phyloP scores from a whole-genome alignment of 2,329 filamentous ascomycete species.

The Penicillium janthinellum region DNA sequence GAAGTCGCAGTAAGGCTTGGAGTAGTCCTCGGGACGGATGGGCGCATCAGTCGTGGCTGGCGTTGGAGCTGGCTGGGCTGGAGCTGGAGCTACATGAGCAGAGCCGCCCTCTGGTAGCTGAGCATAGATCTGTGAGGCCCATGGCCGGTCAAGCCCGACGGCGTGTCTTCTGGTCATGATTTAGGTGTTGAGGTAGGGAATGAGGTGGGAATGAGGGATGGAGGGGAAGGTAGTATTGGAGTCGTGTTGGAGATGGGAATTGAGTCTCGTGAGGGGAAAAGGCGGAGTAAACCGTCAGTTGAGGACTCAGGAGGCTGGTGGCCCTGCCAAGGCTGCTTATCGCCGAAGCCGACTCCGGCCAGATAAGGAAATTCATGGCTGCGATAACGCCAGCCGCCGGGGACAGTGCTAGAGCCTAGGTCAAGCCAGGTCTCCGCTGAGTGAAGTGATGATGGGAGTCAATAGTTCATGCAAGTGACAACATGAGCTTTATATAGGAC shows the following conservation, averaged over 20 bases:
- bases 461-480: neutral
- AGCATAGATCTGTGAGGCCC: slow-evolving; percentile 31
- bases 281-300: slow-evolving; percentile 10
- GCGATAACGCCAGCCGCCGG: slow-evolving; percentile 6
- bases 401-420: too few species aligned
- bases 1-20: slow-evolving; percentile 83
- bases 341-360: slow-evolving; percentile 10
- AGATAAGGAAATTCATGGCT: neutral
- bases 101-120: neutral
- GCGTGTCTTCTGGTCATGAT: slow-evolving; percentile 38
- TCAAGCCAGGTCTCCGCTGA: too few species aligned
- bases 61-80: slow-evolving; percentile 18
- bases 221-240: slow-evolving; percentile 6
- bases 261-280: slow-evolving; percentile 23
- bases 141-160: slow-evolving; percentile 32
- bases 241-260: slow-evolving; percentile 10
- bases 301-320: slow-evolving; percentile 14
- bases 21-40: slow-evolving; percentile 62
- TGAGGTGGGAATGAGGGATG: neutral
- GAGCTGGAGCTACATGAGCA: slow-evolving; percentile 24
- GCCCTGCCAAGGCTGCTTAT: slow-evolving; percentile 21
- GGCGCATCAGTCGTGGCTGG: slow-evolving; percentile 21
- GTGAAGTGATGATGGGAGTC: neutral
- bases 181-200: neutral
- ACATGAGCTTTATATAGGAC: neutral